These are phyloP conservation scores for Arachnopeziza araneosa DNA, from an alignment of 2,329 filamentous ascomycete species.

Conservation along the genomic window DNA sequence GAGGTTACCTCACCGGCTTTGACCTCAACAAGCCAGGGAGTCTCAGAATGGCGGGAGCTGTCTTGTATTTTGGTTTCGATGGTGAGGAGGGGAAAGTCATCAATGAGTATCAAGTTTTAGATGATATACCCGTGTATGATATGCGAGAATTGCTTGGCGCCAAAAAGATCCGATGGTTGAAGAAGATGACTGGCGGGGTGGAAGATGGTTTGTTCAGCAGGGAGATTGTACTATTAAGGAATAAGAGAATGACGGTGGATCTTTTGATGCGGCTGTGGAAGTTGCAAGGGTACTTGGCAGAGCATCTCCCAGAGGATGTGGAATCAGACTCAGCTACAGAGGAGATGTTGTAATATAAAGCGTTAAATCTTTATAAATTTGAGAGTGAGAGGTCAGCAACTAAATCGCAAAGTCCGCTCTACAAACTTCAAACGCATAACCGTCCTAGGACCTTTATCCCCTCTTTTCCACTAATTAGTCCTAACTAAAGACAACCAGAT, in stretches of 20 bases:
- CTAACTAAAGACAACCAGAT: too few species aligned
- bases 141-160: slow-evolving; percentile 45
- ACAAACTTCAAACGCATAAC: too few species aligned
- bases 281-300: slow-evolving; percentile 48
- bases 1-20: slow-evolving; percentile 36
- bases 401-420: too few species aligned
- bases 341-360: too few species aligned
- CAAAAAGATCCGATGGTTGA: slow-evolving; percentile 38
- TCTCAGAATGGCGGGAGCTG: slow-evolving; percentile 15
- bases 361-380: too few species aligned
- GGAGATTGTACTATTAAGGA: slow-evolving; percentile 33
- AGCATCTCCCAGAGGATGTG: background rate
- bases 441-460: too few species aligned
- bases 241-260: slow-evolving; percentile 38
- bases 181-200: slow-evolving; percentile 13
- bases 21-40: slow-evolving; percentile 27
- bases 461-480: too few species aligned
- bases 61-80: slow-evolving; percentile 22
- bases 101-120: slow-evolving; percentile 41
- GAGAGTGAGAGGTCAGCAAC: too few species aligned
- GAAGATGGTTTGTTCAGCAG: slow-evolving; percentile 25
- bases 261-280: slow-evolving; percentile 52
- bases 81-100: slow-evolving; percentile 20
- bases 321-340: too few species aligned
- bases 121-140: slow-evolving; percentile 47